A percentile compares a stretch with the other conserved stretches of the same genome.
Conservation (phyloP, 148 eudicot species). For the Rhododendron henanense region DNA sequence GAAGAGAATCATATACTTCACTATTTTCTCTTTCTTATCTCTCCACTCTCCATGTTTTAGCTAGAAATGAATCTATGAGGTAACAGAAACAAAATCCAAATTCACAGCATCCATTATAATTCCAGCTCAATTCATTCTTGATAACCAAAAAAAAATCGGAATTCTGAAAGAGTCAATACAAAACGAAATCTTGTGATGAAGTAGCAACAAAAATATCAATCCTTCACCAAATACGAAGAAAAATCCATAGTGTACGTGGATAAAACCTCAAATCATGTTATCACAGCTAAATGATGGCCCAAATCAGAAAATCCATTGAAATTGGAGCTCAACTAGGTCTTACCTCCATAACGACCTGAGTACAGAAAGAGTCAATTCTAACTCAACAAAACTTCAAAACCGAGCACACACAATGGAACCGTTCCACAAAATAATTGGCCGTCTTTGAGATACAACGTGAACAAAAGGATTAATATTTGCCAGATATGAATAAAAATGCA, state of each 20-base stretch:
- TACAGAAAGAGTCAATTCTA: background rate
- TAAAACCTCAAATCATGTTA: background rate
- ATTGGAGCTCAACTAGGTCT: background rate
- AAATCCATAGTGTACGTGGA: background rate
- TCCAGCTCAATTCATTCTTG: background rate
- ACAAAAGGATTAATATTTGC: background rate
- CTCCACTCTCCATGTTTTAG: background rate
- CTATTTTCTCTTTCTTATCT: background rate
- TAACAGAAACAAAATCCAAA: background rate
- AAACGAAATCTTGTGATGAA: background rate
- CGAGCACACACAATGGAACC: background rate
- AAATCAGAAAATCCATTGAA: background rate
- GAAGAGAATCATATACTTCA: background rate
- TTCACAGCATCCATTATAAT: background rate
- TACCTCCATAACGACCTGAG: background rate
- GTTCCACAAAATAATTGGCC: background rate
- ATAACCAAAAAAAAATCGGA: too few relatives aligned
- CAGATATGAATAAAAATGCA: background rate
- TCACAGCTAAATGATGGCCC: background rate
- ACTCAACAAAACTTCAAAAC: background rate
- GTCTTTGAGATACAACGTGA: background rate
- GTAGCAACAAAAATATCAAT: background rate
- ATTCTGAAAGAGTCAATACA: background rate
- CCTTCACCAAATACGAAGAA: background rate
- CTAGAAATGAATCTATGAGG: background rate